phyloP scores from a whole-genome alignment of 768 basidiomycete genomes.

The Pisolithus orientalis region DNA sequence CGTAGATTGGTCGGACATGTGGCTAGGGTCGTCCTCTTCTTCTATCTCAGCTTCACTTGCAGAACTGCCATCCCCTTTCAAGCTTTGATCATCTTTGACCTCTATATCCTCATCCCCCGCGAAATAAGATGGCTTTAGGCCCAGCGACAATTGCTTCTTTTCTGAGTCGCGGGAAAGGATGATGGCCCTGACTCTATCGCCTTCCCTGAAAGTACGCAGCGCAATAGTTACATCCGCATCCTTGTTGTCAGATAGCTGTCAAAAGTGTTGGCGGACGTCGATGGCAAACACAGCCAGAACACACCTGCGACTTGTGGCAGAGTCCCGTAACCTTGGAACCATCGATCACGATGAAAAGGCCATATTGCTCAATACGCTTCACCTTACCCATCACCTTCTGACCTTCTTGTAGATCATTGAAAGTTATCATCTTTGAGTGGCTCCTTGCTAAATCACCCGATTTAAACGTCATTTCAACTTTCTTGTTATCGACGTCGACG shows the following conservation, averaged over 20 bases:
- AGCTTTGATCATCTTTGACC: conserved; percentile 25
- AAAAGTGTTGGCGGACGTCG: not conserved
- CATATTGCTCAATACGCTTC: conserved; percentile 81
- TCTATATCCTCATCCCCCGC: conserved; percentile 52
- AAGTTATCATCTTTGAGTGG: conserved; percentile 30
- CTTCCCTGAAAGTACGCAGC: conserved; percentile 76
- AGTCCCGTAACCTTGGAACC: conserved; percentile 80
- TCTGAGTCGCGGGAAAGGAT: conserved; percentile 69
- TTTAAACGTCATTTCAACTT: conserved; percentile 89
- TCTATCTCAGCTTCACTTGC: conserved; percentile 23
- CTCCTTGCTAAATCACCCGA: conserved; percentile 48
- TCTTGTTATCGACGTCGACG: conserved; percentile 60
- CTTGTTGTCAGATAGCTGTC: conserved; percentile 81
- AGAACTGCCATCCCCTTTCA: conserved; percentile 23
- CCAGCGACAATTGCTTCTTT: conserved; percentile 74
- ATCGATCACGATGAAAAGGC: conserved; percentile 89
- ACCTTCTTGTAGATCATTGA: conserved; percentile 63
- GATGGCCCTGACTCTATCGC: conserved; percentile 78
- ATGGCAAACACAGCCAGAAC: conserved; percentile 9
- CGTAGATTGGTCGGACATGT: conserved; percentile 3
- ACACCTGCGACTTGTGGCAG: conserved; percentile 90
- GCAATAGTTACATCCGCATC: conserved; percentile 75
- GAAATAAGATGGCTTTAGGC: conserved; percentile 87
- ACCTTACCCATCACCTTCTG: conserved; percentile 77
- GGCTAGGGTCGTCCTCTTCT: conserved; percentile 13